Evolutionary conservation across 2,329 filamentous ascomycete genomes (phyloP).

Genomic region (Epichloe brachyelytri): DNA sequence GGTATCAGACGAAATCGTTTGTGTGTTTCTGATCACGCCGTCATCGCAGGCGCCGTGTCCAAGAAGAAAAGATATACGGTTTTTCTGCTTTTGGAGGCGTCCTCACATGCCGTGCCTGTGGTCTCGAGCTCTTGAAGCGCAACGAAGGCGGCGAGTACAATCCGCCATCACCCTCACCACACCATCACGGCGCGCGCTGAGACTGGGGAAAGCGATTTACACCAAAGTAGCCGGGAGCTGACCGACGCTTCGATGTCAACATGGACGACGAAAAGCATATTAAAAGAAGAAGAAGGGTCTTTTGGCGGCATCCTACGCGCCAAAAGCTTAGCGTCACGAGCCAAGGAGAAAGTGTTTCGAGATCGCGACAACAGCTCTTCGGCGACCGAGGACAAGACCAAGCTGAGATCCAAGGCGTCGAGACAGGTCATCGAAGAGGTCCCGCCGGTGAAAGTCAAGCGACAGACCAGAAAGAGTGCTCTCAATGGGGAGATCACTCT

Average conservation of each 20-base stretch:
- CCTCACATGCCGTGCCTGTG: not conserved
- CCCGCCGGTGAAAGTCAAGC: not conserved
- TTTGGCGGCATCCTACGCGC: slow-evolving; percentile 35
- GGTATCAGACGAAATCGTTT: too few species aligned
- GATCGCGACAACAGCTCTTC: not conserved
- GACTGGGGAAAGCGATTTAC: too few species aligned
- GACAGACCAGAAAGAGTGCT: not conserved
- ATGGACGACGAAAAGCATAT: slow-evolving; percentile 21
- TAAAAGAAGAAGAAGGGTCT: slow-evolving; percentile 30
- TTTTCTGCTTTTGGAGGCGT: not conserved
- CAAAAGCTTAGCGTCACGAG: slow-evolving; percentile 24
- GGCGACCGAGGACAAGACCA: not conserved
- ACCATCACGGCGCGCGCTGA: too few species aligned
- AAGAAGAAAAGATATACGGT: too few species aligned
- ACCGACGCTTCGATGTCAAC: slow-evolving; percentile 10
- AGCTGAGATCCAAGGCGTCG: not conserved
- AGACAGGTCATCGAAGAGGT: not conserved
- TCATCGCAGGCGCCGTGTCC: not conserved
- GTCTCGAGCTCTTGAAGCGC: not conserved
- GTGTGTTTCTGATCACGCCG: not conserved
- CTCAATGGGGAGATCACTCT: not conserved
- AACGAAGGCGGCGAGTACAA: not conserved
- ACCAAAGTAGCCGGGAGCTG: too few species aligned
- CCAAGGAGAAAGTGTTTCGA: slow-evolving; percentile 5
- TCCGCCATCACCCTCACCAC: too few species aligned